These are phyloP conservation scores for Papiliotrema flavescens DNA, from an alignment of 1,284 basidiomycete genomes.

Conservation along the genomic window DNA sequence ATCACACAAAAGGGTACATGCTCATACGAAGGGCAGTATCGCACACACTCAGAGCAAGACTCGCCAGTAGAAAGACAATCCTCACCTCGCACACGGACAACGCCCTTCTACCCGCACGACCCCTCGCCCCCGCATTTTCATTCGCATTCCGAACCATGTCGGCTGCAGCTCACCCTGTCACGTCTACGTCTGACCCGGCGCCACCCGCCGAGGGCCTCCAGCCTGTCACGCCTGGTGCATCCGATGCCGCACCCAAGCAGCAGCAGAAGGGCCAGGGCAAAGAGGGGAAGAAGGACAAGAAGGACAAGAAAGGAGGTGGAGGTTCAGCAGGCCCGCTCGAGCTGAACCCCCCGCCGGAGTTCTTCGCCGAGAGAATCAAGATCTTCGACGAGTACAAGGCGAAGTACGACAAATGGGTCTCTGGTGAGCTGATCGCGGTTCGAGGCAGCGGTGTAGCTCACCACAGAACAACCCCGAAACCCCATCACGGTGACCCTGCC, in stretches of 20 bases:
- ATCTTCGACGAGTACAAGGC: slow-evolving; percentile 87
- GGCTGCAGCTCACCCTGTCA: slow-evolving; percentile 45
- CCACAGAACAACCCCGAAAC: slow-evolving; percentile 73
- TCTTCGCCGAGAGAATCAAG: slow-evolving; percentile 83
- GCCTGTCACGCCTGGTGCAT: slow-evolving; percentile 18
- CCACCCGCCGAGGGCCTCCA: slow-evolving; percentile 28
- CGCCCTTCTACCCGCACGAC: background rate
- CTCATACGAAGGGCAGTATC: background rate
- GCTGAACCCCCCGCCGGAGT: slow-evolving; percentile 67
- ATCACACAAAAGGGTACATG: background rate
- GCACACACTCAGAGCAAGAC: too few relatives aligned
- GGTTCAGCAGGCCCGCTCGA: slow-evolving; percentile 24
- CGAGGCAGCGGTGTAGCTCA: background rate
- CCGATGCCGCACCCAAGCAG: slow-evolving; percentile 11
- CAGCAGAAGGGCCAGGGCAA: slow-evolving; percentile 9
- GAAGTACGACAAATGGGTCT: slow-evolving; percentile 76
- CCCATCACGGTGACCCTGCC: slow-evolving; percentile 82
- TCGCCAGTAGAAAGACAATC: too few relatives aligned
- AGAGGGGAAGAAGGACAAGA: slow-evolving; percentile 33
- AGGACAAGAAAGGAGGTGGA: slow-evolving; percentile 40
- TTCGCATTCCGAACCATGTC: slow-evolving; percentile 21
- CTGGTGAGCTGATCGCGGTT: slow-evolving; percentile 54
- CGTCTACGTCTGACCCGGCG: slow-evolving; percentile 40
- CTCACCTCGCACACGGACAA: background rate
- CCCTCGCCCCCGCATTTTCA: background rate